Evolutionary conservation across 2,329 filamentous ascomycete species (phyloP).

Genomic region (Colletotrichum lupini): DNA sequence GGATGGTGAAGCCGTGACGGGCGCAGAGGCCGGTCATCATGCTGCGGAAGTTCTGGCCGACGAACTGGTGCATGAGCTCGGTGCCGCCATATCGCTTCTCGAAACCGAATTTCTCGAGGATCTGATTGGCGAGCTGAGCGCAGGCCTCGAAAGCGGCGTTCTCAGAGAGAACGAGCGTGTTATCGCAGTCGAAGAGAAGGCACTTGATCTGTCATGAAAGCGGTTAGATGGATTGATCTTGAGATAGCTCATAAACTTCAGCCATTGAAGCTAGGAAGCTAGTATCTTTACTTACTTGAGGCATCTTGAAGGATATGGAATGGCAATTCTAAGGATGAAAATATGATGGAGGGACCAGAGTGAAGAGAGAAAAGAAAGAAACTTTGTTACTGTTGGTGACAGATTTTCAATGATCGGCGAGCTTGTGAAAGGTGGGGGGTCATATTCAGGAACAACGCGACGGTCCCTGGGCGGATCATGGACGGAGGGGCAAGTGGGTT

Average conservation of each 20-base stretch:
- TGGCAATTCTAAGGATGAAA: background rate
- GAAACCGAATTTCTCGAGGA: conserved; percentile 75
- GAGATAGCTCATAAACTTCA: no score
- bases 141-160: conserved; percentile 91
- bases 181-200: conserved; percentile 84
- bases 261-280: background rate
- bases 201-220: conserved; percentile 67
- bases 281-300: conserved; percentile 41
- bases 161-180: conserved; percentile 93
- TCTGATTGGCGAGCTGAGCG: conserved; percentile 87
- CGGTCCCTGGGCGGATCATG: conserved; percentile 23
- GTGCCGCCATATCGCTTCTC: conserved; percentile 78
- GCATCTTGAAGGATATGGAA: conserved; percentile 43
- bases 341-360: background rate
- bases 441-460: conserved; percentile 24
- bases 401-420: conserved; percentile 33
- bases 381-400: conserved; percentile 4
- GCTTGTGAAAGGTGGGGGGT: conserved; percentile 27
- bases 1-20: conserved; percentile 79
- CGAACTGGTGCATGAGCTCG: conserved; percentile 85
- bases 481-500: conserved; percentile 32
- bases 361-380: background rate
- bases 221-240: background rate
- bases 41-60: conserved; percentile 93
- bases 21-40: conserved; percentile 84